Percentiles rank a stretch among this genome's conserved stretches.
phyloP scores from a whole-genome alignment of 371 early-diverging fungal species.

The Antonospora locustae region DNA sequence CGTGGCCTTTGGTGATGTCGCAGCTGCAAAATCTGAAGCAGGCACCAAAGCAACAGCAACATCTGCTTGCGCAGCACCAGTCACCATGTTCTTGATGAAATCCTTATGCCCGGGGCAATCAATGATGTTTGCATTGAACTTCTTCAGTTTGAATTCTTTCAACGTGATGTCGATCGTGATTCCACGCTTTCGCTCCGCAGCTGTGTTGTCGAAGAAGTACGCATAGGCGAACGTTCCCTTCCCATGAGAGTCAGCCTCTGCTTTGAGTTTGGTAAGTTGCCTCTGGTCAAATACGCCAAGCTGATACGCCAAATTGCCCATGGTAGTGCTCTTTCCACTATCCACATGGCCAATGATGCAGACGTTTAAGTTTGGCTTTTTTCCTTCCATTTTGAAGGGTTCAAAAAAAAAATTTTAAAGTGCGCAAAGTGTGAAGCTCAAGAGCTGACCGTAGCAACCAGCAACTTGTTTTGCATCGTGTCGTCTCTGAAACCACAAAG shows the following conservation, averaged over 20 bases:
- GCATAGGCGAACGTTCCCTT: conserved; percentile 50
- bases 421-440: conserved; percentile 1
- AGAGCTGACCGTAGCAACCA: no score
- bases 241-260: conserved; percentile 40
- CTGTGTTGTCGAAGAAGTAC: conserved; percentile 49
- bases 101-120: conserved; percentile 99
- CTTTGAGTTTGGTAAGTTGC: conserved; percentile 42
- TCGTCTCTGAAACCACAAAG: no score
- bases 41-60: conserved; percentile 93
- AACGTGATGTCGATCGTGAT: conserved; percentile 51
- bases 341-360: conserved; percentile 55
- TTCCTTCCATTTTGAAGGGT: conserved; percentile 25
- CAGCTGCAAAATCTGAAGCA: conserved; percentile 62
- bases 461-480: no score
- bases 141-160: conserved; percentile 32
- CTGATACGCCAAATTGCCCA: conserved; percentile 42
- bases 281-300: conserved; percentile 46
- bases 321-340: conserved; percentile 53
- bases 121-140: conserved; percentile 56
- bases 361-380: conserved; percentile 45
- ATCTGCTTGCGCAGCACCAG: conserved; percentile 88
- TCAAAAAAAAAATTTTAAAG: conserved; percentile 37
- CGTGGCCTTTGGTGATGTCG: conserved; percentile 64
- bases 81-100: conserved; percentile 99
- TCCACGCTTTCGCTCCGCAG: conserved; percentile 51